A percentile compares a stretch with the other conserved stretches of the same genome.
Evolutionary conservation across 208 protist genomes (phyloP).

Genomic region (Crithidia thermophila): DNA sequence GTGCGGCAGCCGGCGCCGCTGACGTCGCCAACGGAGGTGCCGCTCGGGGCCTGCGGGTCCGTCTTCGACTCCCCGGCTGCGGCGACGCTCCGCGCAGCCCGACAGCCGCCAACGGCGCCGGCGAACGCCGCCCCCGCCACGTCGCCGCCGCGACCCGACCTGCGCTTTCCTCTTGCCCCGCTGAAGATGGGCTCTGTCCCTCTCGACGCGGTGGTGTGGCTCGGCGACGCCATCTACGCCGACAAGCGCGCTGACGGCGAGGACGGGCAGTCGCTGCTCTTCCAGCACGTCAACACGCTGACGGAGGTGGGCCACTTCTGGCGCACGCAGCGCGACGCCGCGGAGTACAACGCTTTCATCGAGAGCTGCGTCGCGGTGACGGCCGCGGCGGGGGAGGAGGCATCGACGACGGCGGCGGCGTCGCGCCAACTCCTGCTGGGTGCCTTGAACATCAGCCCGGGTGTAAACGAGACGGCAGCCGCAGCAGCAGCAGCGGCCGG

Average conservation of each 20-base stretch:
- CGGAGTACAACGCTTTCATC: constrained; percentile 69
- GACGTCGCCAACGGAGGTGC: constrained; percentile 17
- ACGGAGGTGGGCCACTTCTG: constrained; percentile 60
- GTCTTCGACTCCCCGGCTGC: constrained; percentile 24
- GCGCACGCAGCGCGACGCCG: constrained; percentile 48
- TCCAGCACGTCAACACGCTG: constrained; percentile 34
- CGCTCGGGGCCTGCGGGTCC: constrained; percentile 26
- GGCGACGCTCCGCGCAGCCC: constrained; percentile 4
- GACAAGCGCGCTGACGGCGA: constrained; percentile 52
- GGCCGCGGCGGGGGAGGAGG: background rate
- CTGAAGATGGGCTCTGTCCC: constrained; percentile 7
- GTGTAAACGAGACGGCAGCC: background rate
- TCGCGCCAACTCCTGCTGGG: background rate
- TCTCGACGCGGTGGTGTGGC: constrained; percentile 76
- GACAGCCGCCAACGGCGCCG: too few relatives aligned
- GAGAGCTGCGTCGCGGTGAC: constrained; percentile 40
- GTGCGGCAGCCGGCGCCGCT: background rate
- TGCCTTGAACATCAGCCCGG: too few relatives aligned
- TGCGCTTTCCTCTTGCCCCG: constrained; percentile 7
- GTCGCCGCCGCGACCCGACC: background rate
- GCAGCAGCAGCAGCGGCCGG: background rate
- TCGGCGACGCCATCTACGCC: constrained; percentile 87
- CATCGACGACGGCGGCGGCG: too few relatives aligned
- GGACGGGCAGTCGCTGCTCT: constrained; percentile 27
- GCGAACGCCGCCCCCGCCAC: background rate